Conservation (phyloP, 306 rosid genomes). For the Neltuma alba region DNA sequence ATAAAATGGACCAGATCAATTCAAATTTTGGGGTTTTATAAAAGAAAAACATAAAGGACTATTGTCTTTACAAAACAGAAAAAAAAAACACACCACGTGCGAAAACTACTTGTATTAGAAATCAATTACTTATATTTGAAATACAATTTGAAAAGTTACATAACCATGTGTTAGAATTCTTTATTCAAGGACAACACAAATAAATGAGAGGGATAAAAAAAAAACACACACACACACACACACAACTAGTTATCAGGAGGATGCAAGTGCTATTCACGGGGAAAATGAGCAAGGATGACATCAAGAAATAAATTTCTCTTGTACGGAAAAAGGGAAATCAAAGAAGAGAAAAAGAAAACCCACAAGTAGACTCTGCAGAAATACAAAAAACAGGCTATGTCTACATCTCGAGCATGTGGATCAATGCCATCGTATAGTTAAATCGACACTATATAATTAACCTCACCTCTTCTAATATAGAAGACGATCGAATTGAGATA, state of each 20-base stretch:
- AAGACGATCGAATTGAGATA: not conserved
- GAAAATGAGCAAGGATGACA: not conserved
- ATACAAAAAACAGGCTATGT: not conserved
- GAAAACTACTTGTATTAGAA: not conserved
- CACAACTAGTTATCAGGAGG: not conserved
- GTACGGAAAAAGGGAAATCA: not conserved
- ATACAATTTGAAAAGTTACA: not conserved
- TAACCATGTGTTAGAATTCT: not conserved
- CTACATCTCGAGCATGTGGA: not conserved
- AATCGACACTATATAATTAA: not conserved
- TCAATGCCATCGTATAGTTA: not conserved
- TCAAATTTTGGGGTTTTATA: too few species aligned
- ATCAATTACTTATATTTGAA: not conserved
- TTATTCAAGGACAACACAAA: not conserved
- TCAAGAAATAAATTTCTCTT: not conserved
- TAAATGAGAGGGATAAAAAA: not conserved
- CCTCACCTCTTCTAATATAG: not conserved
- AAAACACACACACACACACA: not conserved
- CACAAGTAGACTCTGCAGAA: not conserved
- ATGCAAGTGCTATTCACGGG: not conserved
- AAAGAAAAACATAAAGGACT: too few species aligned
- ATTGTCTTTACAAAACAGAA: not conserved
- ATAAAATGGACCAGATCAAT: too few species aligned
- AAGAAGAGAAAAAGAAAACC: not conserved
- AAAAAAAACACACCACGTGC: not conserved